Conservation (phyloP, 805 yeast genomes). For the Metschnikowia kofuensis region DNA sequence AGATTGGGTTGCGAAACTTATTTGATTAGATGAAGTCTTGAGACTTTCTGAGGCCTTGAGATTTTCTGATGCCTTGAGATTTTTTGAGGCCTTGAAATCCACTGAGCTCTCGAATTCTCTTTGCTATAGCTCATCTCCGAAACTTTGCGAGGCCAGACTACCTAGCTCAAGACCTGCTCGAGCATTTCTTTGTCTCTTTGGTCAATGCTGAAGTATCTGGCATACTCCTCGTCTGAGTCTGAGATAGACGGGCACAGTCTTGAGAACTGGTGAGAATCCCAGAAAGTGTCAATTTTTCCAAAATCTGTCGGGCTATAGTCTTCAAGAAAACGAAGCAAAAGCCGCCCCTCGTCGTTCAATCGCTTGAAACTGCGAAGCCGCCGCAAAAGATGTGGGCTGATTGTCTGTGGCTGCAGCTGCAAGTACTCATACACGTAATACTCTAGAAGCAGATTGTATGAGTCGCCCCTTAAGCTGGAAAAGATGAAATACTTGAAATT, state of each 20-base stretch:
- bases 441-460: constrained; percentile 11
- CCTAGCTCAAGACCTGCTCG: neutral
- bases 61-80: no score
- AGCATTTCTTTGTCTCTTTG: constrained; percentile 19
- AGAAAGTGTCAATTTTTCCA: neutral
- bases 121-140: no score
- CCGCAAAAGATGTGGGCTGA: constrained; percentile 2
- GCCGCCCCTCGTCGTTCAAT: constrained; percentile 4
- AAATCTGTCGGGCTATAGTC: neutral
- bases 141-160: neutral
- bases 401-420: neutral
- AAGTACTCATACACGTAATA: constrained; percentile 10
- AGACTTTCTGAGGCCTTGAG: no score
- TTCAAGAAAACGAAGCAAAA: constrained; percentile 5
- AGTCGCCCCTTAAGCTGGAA: constrained; percentile 11
- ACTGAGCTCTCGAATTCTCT: no score
- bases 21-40: no score
- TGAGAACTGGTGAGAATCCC: constrained; percentile 5
- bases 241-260: neutral
- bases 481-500: constrained; percentile 23
- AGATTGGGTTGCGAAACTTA: no score
- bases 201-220: constrained; percentile 18
- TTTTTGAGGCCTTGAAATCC: no score
- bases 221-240: constrained; percentile 19
- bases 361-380: constrained; percentile 3